Conservation (phyloP, 345 rosid genomes). For the Euphorbia pulcherrima region DNA sequence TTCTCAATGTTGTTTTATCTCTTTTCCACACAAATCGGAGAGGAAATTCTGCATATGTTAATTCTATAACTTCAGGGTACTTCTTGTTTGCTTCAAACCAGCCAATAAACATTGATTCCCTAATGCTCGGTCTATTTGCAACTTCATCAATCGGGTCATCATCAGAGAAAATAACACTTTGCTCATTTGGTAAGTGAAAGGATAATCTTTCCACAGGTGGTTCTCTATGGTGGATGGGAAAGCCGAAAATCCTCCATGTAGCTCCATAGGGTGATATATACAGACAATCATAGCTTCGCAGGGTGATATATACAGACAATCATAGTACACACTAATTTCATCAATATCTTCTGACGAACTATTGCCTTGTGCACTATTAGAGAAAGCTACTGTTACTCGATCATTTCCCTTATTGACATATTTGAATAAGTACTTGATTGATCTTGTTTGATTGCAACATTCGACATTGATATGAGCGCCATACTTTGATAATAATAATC, state of each 20-base stretch:
- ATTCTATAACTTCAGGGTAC: background rate
- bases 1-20: background rate
- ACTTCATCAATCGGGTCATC: too few species aligned
- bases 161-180: too few species aligned
- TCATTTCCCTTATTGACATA: background rate
- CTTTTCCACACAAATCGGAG: too few species aligned
- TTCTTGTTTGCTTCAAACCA: background rate
- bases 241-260: background rate
- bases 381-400: background rate
- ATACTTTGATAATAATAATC: background rate
- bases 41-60: too few species aligned
- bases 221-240: background rate
- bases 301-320: background rate
- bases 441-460: background rate
- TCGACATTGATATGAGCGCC: background rate
- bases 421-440: too few species aligned
- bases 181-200: too few species aligned
- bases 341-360: background rate
- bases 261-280: background rate
- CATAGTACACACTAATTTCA: background rate
- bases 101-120: background rate
- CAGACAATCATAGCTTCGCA: background rate
- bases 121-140: too few species aligned
- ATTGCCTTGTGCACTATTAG: background rate
- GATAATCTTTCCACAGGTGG: background rate